phyloP scores from a whole-genome alignment of 2,329 filamentous ascomycete genomes.

The Endothia cerciana region DNA sequence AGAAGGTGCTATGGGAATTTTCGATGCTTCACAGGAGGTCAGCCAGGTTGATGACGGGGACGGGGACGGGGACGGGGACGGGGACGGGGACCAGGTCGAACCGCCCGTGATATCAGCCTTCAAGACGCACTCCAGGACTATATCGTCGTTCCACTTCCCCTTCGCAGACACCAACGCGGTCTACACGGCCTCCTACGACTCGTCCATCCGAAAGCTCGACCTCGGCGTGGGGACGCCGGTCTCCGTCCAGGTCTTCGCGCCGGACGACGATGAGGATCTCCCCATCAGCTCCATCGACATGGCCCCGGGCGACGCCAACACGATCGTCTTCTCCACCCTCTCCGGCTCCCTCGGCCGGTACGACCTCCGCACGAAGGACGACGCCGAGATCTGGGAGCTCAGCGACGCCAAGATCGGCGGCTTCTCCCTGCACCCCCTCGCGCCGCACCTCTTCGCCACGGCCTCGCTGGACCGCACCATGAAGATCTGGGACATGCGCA shows the following conservation, averaged over 20 bases:
- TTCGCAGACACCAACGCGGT: constrained; percentile 73
- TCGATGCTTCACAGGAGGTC: constrained; percentile 78
- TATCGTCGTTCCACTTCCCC: constrained; percentile 81
- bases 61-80: constrained; percentile 63
- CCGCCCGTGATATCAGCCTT: constrained; percentile 85
- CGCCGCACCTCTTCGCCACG: constrained; percentile 83
- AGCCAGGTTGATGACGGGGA: constrained; percentile 57
- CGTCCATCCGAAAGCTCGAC: constrained; percentile 85
- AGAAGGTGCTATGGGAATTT: constrained; percentile 85
- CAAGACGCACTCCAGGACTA: constrained; percentile 87
- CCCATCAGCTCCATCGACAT: constrained; percentile 87
- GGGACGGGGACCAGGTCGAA: constrained; percentile 66
- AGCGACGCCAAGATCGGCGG: constrained; percentile 95
- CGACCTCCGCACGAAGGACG: constrained; percentile 68
- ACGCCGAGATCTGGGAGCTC: constrained; percentile 72
- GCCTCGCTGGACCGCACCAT: constrained; percentile 88
- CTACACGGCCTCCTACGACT: constrained; percentile 90
- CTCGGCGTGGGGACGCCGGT: constrained; percentile 68
- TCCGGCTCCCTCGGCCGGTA: constrained; percentile 80
- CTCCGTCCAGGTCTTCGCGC: constrained; percentile 81
- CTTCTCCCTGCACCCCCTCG: constrained; percentile 79
- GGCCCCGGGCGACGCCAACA: constrained; percentile 68
- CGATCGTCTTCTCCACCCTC: constrained; percentile 86
- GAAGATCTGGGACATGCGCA: constrained; percentile 90
- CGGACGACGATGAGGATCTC: constrained; percentile 71